Evolutionary conservation across 192 early-diverging fungal genomes (phyloP), one percentile per base, ranked within the genome.

Genomic region (Diversispora eburnea): DNA sequence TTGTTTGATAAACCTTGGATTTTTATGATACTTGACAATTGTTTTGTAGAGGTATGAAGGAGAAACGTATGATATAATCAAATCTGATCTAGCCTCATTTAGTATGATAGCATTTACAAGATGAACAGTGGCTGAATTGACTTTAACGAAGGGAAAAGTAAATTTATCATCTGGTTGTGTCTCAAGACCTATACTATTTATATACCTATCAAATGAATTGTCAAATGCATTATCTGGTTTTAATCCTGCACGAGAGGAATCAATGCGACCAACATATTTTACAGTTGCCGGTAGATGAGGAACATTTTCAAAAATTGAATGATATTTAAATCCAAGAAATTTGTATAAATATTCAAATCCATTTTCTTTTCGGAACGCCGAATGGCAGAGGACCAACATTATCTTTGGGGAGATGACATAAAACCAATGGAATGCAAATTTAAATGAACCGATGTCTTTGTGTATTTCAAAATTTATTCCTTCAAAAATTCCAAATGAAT

Each of bases 401-500:
- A 75, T 68, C 60, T 72, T 64, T n/a, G 79, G 79, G 65, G 79
- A 80, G 41, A 80, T 67, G 7, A 80, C 70, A 72, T 60, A 80
- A 66, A 80, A 72, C 39, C 15, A 56, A 55, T 80, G 79, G 41
- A 74, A 74, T 43, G 39, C 57, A 56, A 33, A 56, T 69, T 69
- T 51, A 55, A 56, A 55, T 66, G 64, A 46, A 42, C 67, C 67
- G 5, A 54, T 10, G 25, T 33, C 25, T 33, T 48, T 2, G 8
- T 52, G 3, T 25, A 2, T 48, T 20, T 10, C 25, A 33, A 46
- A 49, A 4, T 4, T 59, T 39, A 67, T 25, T 4, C 79, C 79
- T 49, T 80, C 79, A 41, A 71, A 80, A 4, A 58, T 61, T 62
- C 79, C 79, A 54, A 80, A 80, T 58, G 75, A 65, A 56, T 48